Percentiles rank a stretch among this genome's conserved stretches.
Conservation (phyloP, 2,329 filamentous ascomycete genomes). For the Graphilbum fragrans region DNA sequence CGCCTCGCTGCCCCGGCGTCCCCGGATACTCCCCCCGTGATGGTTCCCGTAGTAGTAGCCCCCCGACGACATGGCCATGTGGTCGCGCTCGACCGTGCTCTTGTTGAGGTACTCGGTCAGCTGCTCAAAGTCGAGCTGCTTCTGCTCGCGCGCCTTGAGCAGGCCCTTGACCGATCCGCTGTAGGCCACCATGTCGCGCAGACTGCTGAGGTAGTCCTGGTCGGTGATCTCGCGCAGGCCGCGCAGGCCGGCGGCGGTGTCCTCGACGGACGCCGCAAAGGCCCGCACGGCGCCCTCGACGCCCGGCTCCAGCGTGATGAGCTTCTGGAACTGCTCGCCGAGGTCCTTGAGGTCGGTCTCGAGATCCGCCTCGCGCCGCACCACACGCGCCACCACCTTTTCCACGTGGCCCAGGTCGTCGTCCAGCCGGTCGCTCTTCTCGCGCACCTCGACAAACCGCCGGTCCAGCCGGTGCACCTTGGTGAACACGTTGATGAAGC, state of each 20-base stretch:
- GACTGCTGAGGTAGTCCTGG: conserved; percentile 83
- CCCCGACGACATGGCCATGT: conserved; percentile 41
- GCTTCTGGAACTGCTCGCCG: conserved; percentile 87
- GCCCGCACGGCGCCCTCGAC: conserved; percentile 72
- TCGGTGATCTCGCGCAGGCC: conserved; percentile 84
- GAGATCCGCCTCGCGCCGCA: conserved; percentile 74
- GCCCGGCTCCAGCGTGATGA: conserved; percentile 78
- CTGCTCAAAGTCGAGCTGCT: conserved; percentile 94
- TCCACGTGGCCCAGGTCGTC: conserved; percentile 89
- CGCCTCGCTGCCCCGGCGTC: not conserved
- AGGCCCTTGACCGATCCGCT: conserved; percentile 76
- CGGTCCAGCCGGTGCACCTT: conserved; percentile 94
- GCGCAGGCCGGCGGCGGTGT: conserved; percentile 67
- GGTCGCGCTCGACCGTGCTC: conserved; percentile 75
- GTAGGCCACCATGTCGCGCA: conserved; percentile 94
- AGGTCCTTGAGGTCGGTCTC: conserved; percentile 83
- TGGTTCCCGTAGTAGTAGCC: conserved; percentile 28
- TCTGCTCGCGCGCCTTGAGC: conserved; percentile 88
- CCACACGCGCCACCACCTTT: conserved; percentile 88
- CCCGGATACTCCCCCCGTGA: not conserved
- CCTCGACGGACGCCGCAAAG: conserved; percentile 77
- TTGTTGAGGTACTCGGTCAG: conserved; percentile 93
- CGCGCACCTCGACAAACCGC: conserved; percentile 86
- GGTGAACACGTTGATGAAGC: conserved; percentile 91
- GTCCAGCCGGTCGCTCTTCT: conserved; percentile 85